Evolutionary conservation across 768 basidiomycete species (phyloP).

Genomic region (Leccinum rimulosum): DNA sequence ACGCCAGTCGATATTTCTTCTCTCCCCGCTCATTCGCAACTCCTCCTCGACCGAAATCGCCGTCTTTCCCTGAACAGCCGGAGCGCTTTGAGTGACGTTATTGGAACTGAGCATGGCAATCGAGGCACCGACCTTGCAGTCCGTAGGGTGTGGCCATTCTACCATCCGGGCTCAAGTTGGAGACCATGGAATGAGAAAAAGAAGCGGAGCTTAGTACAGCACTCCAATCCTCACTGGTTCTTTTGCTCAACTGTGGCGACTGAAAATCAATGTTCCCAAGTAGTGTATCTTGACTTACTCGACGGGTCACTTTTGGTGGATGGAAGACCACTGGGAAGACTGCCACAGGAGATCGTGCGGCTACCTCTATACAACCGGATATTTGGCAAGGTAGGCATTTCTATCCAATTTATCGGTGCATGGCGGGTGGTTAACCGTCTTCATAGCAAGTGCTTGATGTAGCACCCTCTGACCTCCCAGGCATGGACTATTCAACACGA

Average conservation of each 20-base stretch:
- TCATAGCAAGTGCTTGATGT: constrained; percentile 18
- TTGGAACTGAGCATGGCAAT: background rate
- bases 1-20: constrained; percentile 7
- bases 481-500: constrained; percentile 22
- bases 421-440: background rate
- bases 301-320: constrained; percentile 25
- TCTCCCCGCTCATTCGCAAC: constrained; percentile 5
- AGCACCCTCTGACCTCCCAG: constrained; percentile 18
- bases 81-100: background rate
- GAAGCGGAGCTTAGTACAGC: background rate
- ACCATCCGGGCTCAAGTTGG: background rate
- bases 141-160: background rate
- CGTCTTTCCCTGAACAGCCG: constrained; percentile 1
- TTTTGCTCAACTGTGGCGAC: constrained; percentile 12
- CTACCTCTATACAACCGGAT: constrained; percentile 18
- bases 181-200: background rate
- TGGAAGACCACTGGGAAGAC: constrained; percentile 22
- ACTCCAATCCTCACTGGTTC: constrained; percentile 19
- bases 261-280: constrained; percentile 13
- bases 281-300: constrained; percentile 22
- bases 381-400: constrained; percentile 20
- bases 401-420: background rate
- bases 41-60: constrained; percentile 29
- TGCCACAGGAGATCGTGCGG: constrained; percentile 17
- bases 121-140: constrained; percentile 19